These are phyloP conservation scores for Xanthoconium purpureum DNA, from an alignment of 768 basidiomycete species.

Conservation along the genomic window DNA sequence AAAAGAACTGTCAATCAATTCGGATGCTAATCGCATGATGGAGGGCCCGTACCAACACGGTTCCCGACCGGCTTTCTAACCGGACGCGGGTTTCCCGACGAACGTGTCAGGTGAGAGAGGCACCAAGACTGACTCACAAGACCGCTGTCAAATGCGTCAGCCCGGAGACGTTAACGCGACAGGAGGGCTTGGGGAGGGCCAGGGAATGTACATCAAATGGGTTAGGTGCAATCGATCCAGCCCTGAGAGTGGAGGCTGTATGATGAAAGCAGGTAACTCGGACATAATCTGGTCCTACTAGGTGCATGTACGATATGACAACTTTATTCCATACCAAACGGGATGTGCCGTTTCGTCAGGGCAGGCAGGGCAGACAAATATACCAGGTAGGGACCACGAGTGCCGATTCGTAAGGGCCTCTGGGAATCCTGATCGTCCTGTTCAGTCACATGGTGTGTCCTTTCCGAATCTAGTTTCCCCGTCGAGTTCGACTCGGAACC, in stretches of 20 bases:
- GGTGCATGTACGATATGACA: conserved; percentile 2
- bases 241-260: background rate
- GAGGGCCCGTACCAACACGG: background rate
- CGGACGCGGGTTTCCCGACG: background rate
- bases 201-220: background rate
- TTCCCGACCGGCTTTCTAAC: conserved; percentile 1
- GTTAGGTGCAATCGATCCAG: background rate
- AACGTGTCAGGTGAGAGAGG: background rate
- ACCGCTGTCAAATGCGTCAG: background rate
- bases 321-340: conserved; percentile 6
- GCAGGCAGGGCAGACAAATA: background rate
- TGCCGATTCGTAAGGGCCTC: background rate
- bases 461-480: background rate
- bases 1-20: background rate
- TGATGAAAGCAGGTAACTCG: background rate
- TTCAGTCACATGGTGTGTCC: background rate
- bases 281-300: background rate
- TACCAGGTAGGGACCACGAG: background rate
- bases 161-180: background rate
- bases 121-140: background rate
- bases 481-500: conserved; percentile 10
- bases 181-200: background rate
- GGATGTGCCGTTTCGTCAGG: background rate
- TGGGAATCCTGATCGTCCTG: background rate
- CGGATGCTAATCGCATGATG: background rate